Evolutionary conservation across 805 yeast species (phyloP).

Genomic region (Saccharomyces eubayanus): DNA sequence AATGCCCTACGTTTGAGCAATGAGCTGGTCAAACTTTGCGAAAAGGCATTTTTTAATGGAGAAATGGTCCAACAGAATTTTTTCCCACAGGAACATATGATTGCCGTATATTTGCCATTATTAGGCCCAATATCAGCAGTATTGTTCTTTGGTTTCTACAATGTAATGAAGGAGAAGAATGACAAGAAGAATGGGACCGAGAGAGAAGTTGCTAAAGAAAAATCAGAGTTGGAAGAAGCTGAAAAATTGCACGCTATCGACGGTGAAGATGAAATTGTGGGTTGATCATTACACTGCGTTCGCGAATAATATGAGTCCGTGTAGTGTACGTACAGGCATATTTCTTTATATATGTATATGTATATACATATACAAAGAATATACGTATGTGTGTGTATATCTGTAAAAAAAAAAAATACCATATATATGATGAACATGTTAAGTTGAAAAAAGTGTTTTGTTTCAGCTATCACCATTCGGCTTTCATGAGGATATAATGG

Average conservation of each 20-base stretch:
- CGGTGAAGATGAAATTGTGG: constrained; percentile 1
- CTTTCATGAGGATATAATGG: constrained; percentile 42
- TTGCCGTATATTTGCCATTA: constrained; percentile 87
- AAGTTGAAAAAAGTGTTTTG: background rate
- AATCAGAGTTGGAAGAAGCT: constrained; percentile 2
- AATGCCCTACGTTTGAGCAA: constrained; percentile 54
- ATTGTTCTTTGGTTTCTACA: constrained; percentile 41
- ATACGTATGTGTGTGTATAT: background rate
- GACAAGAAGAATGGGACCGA: background rate
- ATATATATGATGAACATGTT: background rate
- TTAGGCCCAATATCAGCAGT: constrained; percentile 80
- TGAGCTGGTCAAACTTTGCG: constrained; percentile 30
- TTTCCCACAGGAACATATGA: constrained; percentile 90
- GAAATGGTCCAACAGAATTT: constrained; percentile 93
- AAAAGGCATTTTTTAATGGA: constrained; percentile 80
- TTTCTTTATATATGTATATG: constrained; percentile 46
- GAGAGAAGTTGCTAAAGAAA: background rate
- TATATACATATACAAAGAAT: too few relatives aligned
- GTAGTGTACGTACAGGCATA: background rate
- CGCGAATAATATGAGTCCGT: background rate
- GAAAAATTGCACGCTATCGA: constrained; percentile 4
- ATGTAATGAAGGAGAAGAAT: constrained; percentile 35
- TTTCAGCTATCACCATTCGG: constrained; percentile 13
- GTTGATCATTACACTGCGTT: background rate
- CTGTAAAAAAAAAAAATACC: background rate